Base-by-base conservation (phyloP, 1,139 yeast genomes). In the Lodderomyces margitis region DNA sequence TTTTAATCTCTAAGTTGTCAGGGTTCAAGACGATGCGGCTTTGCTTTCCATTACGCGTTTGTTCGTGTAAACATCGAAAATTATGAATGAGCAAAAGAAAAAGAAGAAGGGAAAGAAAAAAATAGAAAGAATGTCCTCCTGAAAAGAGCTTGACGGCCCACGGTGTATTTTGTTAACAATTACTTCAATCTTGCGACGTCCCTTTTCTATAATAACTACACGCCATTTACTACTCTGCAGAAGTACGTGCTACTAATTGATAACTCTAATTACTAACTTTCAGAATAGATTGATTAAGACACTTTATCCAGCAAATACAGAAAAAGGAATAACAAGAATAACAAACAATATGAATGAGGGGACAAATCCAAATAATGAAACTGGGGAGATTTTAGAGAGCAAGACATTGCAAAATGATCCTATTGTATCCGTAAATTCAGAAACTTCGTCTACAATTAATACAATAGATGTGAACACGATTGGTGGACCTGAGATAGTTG, bases 211-310 rank as follows among this genome's bases (percentile, higher is more conserved):
- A n/a, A n/a, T n/a, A n/a, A n/a, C n/a, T n/a, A n/a, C n/a, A n/a
- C n/a, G n/a, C n/a, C n/a, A n/a, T n/a, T n/a, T n/a, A n/a, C n/a
- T n/a, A n/a, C n/a, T n/a, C n/a, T n/a, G 15, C 12, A 10, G 30
- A 8, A n/a, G 32, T 28, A 28, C 32, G 32, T 28, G 8, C 19
- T 15, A 28, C 3, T 11, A n/a, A 15, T 6, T 5, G 15, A 11
- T 4, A 6, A n/a, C 32, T 9, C 16, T 8, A 28, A 7, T 4
- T 28, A 28, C 19, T 28, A 28, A 28, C 32, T 28, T 28, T 15
- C 10, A 5, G 40, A 37, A 23, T 39, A 36, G 20, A 31, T 12
- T 34, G 21, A 19, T 17, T 28, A 21, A 19, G 39, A 27, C 20
- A 15, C 21, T 30, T 9, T 31, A 30, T 23, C 15, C 16, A 10